Evolutionary conservation across 2,329 filamentous ascomycete species (phyloP).

Genomic region (Cladosporium velox): DNA sequence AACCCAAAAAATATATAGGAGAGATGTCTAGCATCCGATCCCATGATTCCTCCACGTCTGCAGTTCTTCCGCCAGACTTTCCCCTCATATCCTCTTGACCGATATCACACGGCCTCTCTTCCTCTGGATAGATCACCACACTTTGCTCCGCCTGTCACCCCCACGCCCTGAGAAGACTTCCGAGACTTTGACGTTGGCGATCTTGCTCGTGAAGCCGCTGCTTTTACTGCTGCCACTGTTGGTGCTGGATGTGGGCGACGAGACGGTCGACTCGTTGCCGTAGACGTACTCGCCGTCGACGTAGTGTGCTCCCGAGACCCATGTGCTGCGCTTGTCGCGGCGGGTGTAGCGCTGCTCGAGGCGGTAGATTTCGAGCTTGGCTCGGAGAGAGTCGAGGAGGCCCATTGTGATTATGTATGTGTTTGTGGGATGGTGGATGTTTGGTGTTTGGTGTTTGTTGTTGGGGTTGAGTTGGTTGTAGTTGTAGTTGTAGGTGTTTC

Average conservation of each 20-base stretch:
- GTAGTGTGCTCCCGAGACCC: conserved; percentile 85
- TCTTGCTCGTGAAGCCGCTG: conserved; percentile 9
- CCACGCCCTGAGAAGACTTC: conserved; percentile 11
- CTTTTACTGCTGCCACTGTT: conserved; percentile 6
- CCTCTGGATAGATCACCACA: background rate
- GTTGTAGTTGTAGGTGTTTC: background rate
- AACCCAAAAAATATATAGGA: background rate
- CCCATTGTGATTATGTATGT: conserved; percentile 49
- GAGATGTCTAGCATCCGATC: background rate
- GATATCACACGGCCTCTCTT: background rate
- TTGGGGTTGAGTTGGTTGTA: background rate
- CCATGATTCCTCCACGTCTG: background rate
- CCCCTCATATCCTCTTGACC: background rate
- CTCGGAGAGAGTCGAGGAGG: conserved; percentile 73
- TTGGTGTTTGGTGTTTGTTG: background rate
- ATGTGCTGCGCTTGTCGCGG: conserved; percentile 85
- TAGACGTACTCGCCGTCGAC: conserved; percentile 96
- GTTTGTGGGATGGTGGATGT: background rate
- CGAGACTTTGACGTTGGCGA: conserved; percentile 10
- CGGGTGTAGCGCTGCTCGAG: conserved; percentile 94
- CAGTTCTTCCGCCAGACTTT: background rate
- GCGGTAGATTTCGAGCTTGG: conserved; percentile 87
- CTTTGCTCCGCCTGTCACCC: conserved; percentile 13
- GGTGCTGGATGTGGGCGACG: conserved; percentile 17
- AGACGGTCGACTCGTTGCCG: conserved; percentile 29